Evolutionary conservation across 2,329 filamentous ascomycete species (phyloP).

Genomic region (Ophiognomonia clavigignenti-juglandacearum): DNA sequence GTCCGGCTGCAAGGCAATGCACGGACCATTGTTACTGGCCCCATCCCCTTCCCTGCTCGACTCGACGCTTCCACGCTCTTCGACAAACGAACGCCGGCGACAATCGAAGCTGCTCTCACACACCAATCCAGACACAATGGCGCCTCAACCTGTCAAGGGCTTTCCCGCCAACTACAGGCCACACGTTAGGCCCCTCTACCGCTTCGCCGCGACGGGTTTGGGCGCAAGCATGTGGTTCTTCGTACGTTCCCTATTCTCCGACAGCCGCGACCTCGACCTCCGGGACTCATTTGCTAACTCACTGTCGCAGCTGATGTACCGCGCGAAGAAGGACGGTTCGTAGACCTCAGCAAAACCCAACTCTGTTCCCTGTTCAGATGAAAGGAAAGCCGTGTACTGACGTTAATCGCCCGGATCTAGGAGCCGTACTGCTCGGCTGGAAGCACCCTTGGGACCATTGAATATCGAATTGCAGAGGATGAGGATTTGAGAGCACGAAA

Average conservation of each 20-base stretch:
- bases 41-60: too few relatives aligned
- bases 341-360: too few relatives aligned
- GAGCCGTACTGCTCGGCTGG: constrained; percentile 78
- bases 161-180: constrained; percentile 27
- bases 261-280: neutral
- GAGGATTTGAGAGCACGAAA: constrained; percentile 3
- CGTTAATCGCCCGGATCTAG: constrained; percentile 28
- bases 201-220: constrained; percentile 78
- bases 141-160: constrained; percentile 22
- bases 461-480: constrained; percentile 1
- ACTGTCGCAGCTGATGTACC: constrained; percentile 79
- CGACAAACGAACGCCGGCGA: too few relatives aligned
- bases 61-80: too few relatives aligned
- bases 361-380: too few relatives aligned
- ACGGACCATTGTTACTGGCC: neutral
- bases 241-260: constrained; percentile 54
- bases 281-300: constrained; percentile 17
- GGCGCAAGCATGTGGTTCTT: constrained; percentile 99
- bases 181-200: constrained; percentile 62
- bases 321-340: constrained; percentile 88
- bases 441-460: constrained; percentile 97
- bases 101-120: neutral
- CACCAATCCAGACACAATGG: constrained; percentile 25
- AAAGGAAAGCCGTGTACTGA: constrained; percentile 3
- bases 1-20: neutral